Evolutionary conservation across 371 early-diverging fungal species (phyloP), one percentile per base, ranked within the genome.

Genomic region (Mucor sp.): DNA sequence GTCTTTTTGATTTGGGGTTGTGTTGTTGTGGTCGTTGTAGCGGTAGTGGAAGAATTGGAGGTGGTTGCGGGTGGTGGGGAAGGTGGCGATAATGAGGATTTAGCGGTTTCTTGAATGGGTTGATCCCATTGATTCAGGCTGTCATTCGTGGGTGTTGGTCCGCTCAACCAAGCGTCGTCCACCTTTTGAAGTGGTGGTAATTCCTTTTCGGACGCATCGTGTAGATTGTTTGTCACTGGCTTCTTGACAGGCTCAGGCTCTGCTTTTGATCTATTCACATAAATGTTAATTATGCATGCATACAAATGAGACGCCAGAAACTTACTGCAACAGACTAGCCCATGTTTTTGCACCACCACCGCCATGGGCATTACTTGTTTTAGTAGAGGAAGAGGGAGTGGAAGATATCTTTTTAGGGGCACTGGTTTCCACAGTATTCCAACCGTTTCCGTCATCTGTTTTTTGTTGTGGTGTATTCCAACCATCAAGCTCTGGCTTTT

Each of bases 321-420:
- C 87, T 66, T 76, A 91, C 91, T 89, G 89, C 53, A 90, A 85
- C 65, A 90, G 79, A 68, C 89, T 89, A 66, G 92, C 92, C 92
- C 92, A 92, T 56, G 92, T 70, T 63, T 77, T 77, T 58, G 73
- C 58, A 57, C 57, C 58, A 63, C 56, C 57, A 25, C 50, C 57
- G 30, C 57, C 44, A 25, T 17, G 21, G 30, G 17, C 39, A 63
- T 63, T 63, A 43, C 64, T 63, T 57, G 64, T 33, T 63, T 63
- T 56, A 43, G 64, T 56, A 63, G 64, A 63, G 3, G 63, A 53
- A 39, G 63, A 63, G 41, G 64, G 57, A 43, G 64, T 57, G 33
- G 21, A 32, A 15, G 64, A 41, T 41, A 43, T 41, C 30, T 63
- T 63, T 63, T 63, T 63, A 63, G 57, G 57, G 35, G 56, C 30